phyloP scores from a whole-genome alignment of 345 rosid genomes.

The Eucalyptus sideroxylon region DNA sequence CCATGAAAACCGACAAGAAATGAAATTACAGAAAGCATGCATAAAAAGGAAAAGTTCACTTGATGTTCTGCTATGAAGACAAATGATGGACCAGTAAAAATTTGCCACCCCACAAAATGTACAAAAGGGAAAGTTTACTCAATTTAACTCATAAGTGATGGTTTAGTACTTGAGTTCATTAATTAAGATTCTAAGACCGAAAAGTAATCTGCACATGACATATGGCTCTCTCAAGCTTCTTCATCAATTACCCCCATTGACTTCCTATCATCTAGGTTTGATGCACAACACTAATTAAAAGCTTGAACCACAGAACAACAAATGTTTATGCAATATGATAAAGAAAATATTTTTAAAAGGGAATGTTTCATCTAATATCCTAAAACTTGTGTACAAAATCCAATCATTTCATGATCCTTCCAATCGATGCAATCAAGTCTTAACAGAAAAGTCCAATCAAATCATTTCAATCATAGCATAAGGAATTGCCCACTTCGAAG shows the following conservation, averaged over 20 bases:
- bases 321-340: background rate
- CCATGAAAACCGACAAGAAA: background rate
- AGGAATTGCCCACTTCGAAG: background rate
- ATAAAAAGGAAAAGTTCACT: background rate
- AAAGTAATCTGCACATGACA: background rate
- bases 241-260: background rate
- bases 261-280: background rate
- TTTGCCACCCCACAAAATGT: background rate
- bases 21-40: background rate
- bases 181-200: background rate
- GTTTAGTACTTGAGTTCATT: background rate
- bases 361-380: background rate
- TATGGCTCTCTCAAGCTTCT: background rate
- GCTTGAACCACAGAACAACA: background rate
- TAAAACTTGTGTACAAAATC: background rate
- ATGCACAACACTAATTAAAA: background rate
- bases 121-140: background rate
- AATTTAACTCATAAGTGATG: background rate
- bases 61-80: background rate
- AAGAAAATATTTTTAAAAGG: background rate
- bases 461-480: background rate
- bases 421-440: background rate
- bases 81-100: background rate
- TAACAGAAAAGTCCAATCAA: background rate
- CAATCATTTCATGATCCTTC: background rate